Conservation (phyloP, 108 stramenopile species). For the Skeletonema costatum region DNA sequence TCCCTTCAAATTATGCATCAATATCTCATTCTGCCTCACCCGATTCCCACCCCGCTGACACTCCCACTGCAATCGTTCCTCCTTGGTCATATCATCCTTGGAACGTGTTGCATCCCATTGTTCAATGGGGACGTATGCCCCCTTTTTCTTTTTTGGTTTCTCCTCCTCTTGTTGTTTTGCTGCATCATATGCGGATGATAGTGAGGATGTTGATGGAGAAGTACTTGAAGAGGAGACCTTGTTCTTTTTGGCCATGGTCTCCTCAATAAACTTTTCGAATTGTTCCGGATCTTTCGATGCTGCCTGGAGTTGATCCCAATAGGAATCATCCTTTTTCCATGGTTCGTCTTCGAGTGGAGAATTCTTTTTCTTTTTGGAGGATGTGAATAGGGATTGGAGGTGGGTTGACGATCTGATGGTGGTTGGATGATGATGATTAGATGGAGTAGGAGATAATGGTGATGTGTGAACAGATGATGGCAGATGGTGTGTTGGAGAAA, state of each 20-base stretch:
- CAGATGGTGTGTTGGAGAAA: background rate
- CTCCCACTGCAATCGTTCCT: slow-evolving; percentile 80
- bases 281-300: slow-evolving; percentile 37
- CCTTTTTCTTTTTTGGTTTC: slow-evolving; percentile 30
- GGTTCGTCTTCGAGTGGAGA: slow-evolving; percentile 46
- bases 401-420: background rate
- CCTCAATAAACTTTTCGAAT: slow-evolving; percentile 45
- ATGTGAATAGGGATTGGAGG: no score
- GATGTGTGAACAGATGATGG: background rate
- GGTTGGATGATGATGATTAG: background rate
- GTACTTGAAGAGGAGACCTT: background rate
- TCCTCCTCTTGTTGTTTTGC: background rate
- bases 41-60: slow-evolving; percentile 72
- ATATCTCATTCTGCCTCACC: slow-evolving; percentile 76
- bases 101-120: slow-evolving; percentile 72
- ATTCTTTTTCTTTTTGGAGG: background rate
- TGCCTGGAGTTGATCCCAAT: slow-evolving; percentile 32
- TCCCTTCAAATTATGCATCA: slow-evolving; percentile 55
- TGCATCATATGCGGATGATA: background rate
- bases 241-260: slow-evolving; percentile 12
- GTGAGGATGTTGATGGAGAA: background rate
- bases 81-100: slow-evolving; percentile 55
- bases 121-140: slow-evolving; percentile 69
- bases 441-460: background rate
- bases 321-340: slow-evolving; percentile 37